Percentiles rank a stretch among this genome's conserved stretches.
phyloP scores from a whole-genome alignment of 129 eudicot species.

The Smallanthus sonchifolius region DNA sequence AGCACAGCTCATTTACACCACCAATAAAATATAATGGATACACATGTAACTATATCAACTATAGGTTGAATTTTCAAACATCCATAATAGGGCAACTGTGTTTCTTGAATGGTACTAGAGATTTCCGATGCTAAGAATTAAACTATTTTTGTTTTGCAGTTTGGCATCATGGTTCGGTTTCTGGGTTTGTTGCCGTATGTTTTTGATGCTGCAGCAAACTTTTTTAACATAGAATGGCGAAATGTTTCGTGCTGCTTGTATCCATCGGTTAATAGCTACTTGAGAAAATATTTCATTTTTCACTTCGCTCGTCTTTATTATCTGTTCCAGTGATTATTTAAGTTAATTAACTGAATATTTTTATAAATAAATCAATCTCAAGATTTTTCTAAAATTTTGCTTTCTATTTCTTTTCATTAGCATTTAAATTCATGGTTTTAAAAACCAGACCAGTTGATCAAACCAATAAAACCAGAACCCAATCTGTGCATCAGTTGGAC shows the following conservation, averaged over 20 bases:
- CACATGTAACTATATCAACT: neutral
- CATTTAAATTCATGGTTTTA: too few species aligned
- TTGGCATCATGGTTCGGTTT: neutral
- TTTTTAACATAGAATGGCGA: neutral
- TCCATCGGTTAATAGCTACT: neutral
- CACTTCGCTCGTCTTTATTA: neutral
- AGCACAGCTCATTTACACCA: too few species aligned
- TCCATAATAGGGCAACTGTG: neutral
- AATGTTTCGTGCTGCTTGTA: conserved; percentile 1
- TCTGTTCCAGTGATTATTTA: neutral
- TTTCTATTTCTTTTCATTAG: neutral
- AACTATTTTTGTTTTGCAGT: conserved; percentile 18
- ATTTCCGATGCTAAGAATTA: conserved; percentile 33
- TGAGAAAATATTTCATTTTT: neutral
- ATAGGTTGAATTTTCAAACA: neutral
- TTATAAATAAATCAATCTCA: too few species aligned
- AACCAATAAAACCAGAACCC: too few species aligned
- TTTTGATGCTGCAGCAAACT: neutral
- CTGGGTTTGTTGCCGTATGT: conserved; percentile 8
- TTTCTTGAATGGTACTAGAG: conserved; percentile 26
- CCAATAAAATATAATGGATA: too few species aligned
- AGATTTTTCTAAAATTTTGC: neutral
- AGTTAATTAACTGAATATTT: too few species aligned
- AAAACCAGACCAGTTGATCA: too few species aligned
- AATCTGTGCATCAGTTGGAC: too few species aligned